phyloP scores from a whole-genome alignment of 768 basidiomycete species.

The Mycena vitilis region DNA sequence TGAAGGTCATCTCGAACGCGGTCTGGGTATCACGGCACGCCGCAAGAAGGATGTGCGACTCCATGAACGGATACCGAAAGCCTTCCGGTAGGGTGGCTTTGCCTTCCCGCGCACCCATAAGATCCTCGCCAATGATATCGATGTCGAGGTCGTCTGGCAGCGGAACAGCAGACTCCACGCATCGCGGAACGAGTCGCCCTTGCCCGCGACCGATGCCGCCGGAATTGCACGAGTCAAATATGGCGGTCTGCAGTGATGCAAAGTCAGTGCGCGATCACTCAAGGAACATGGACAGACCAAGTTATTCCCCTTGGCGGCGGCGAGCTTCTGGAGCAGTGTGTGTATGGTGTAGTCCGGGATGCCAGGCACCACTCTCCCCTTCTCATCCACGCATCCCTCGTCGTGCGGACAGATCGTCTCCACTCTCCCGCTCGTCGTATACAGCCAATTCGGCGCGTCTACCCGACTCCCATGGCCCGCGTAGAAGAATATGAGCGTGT shows the following conservation, averaged over 20 bases:
- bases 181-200: neutral
- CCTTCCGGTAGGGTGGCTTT: neutral
- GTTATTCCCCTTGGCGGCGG: constrained; percentile 18
- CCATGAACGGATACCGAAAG: constrained; percentile 5
- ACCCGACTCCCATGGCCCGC: constrained; percentile 24
- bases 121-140: neutral
- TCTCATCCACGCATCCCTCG: neutral
- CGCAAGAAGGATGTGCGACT: constrained; percentile 11
- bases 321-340: constrained; percentile 1
- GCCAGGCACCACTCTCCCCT: constrained; percentile 2
- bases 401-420: constrained; percentile 27
- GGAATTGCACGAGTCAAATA: constrained; percentile 15
- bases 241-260: neutral
- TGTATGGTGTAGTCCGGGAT: constrained; percentile 24
- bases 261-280: neutral
- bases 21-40: constrained; percentile 10
- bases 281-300: neutral
- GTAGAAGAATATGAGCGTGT: constrained; percentile 20
- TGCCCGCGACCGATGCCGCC: constrained; percentile 7
- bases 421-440: neutral
- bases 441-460: neutral
- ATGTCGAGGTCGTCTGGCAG: constrained; percentile 14
- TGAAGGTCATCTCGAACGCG: neutral
- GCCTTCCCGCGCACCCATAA: neutral
- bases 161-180: neutral